These are phyloP conservation scores for Leccinum fibrillosum DNA, from an alignment of 768 basidiomycete species.

Conservation along the genomic window DNA sequence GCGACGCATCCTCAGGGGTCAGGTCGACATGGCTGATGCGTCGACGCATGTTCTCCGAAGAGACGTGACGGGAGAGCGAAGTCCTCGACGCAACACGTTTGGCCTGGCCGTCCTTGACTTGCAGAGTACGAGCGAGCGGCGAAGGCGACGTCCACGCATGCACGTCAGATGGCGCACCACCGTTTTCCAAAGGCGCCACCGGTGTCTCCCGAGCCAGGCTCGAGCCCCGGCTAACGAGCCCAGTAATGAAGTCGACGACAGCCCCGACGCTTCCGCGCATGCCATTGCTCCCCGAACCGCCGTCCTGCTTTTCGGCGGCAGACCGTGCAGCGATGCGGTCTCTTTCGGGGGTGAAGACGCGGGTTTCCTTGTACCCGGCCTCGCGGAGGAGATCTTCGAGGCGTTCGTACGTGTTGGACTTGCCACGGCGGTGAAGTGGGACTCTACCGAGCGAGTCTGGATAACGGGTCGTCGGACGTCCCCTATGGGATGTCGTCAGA, in stretches of 20 bases:
- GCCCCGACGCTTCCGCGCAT: conserved; percentile 45
- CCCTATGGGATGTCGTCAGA: conserved; percentile 43
- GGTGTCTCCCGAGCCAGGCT: conserved; percentile 19
- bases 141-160: conserved; percentile 26
- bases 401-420: conserved; percentile 75
- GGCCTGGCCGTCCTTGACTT: conserved; percentile 7
- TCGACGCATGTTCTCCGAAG: conserved; percentile 21
- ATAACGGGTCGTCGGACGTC: conserved; percentile 47
- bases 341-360: conserved; percentile 82
- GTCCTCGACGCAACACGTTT: conserved; percentile 12
- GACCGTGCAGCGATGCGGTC: conserved; percentile 44
- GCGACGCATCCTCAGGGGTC: conserved; percentile 7
- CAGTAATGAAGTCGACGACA: conserved; percentile 65
- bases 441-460: conserved; percentile 61
- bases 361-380: conserved; percentile 90
- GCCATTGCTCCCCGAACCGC: conserved; percentile 33
- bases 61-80: conserved; percentile 18
- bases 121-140: conserved; percentile 16
- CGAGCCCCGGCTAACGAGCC: conserved; percentile 42
- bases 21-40: conserved; percentile 9
- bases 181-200: conserved; percentile 6
- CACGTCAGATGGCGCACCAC: background rate
- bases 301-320: conserved; percentile 21
- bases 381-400: conserved; percentile 83
- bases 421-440: conserved; percentile 75